Percentiles rank a stretch among this genome's conserved stretches.
Conservation (phyloP, 139 green algal genomes). For the Volvox africanus region DNA sequence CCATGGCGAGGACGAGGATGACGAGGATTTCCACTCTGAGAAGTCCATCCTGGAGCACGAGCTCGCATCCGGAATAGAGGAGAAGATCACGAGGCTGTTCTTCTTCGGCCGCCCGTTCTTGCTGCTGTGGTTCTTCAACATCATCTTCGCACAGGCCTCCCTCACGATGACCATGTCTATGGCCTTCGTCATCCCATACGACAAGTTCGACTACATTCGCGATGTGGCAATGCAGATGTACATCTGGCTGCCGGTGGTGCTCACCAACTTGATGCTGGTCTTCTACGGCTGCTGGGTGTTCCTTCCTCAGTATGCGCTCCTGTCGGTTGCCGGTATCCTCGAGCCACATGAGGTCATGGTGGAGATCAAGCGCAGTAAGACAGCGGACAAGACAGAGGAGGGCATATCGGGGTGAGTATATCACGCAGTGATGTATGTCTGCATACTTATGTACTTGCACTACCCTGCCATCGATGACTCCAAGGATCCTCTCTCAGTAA, state of each 20-base stretch:
- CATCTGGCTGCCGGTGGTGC: slow-evolving; percentile 47
- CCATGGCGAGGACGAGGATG: neutral
- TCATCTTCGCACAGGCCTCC: slow-evolving; percentile 52
- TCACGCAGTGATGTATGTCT: neutral
- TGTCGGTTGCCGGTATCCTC: slow-evolving; percentile 24
- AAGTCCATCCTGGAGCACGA: slow-evolving; percentile 33
- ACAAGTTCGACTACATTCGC: slow-evolving; percentile 48
- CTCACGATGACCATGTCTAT: slow-evolving; percentile 51
- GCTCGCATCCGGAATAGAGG: slow-evolving; percentile 39
- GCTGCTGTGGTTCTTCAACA: slow-evolving; percentile 54
- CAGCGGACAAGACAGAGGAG: slow-evolving; percentile 37
- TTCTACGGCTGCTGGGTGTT: slow-evolving; percentile 49
- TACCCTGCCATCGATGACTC: no score
- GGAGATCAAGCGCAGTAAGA: slow-evolving; percentile 51
- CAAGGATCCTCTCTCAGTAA: no score
- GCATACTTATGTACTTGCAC: no score
- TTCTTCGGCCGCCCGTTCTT: slow-evolving; percentile 40
- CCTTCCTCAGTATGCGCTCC: slow-evolving; percentile 50
- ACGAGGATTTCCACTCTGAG: slow-evolving; percentile 1
- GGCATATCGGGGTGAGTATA: slow-evolving; percentile 26
- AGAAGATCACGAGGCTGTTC: slow-evolving; percentile 50
- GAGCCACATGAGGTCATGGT: slow-evolving; percentile 49
- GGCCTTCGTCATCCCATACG: slow-evolving; percentile 54
- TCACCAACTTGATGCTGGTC: slow-evolving; percentile 31
- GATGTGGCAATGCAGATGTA: slow-evolving; percentile 11